Evolutionary conservation across 495 filamentous ascomycete species (phyloP).

Genomic region (Penicillium ochrochloron): DNA sequence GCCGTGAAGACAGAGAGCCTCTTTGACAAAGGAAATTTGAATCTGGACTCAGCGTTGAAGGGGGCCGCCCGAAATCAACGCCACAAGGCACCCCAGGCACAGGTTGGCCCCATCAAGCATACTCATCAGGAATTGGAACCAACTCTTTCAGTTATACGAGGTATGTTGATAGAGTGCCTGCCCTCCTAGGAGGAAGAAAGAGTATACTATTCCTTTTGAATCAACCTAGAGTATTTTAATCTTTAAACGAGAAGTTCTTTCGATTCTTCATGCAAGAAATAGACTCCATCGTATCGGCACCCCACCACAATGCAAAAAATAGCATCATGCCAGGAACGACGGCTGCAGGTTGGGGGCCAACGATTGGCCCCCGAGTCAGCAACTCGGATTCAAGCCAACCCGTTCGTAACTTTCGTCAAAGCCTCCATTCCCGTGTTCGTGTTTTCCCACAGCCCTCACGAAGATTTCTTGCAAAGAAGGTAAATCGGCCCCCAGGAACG

Average conservation of each 20-base stretch:
- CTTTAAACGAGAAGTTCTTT: neutral
- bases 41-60: neutral
- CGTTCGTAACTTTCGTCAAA: neutral
- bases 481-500: neutral
- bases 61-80: conserved; percentile 5
- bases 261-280: neutral
- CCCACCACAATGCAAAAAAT: neutral
- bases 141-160: neutral
- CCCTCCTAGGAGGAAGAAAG: neutral
- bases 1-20: neutral
- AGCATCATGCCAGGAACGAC: conserved; percentile 4
- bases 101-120: neutral
- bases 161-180: neutral
- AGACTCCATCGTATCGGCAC: neutral
- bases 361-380: conserved; percentile 2
- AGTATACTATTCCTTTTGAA: no score
- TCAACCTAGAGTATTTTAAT: no score
- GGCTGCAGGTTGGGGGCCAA: neutral
- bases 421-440: neutral
- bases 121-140: neutral
- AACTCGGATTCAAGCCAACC: neutral
- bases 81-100: conserved; percentile 1
- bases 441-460: neutral
- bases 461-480: neutral
- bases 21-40: neutral